A percentile compares a stretch with the other conserved stretches of the same genome.
Evolutionary conservation across 257 asterid species (phyloP).

Genomic region (Ajuga chamaepitys): DNA sequence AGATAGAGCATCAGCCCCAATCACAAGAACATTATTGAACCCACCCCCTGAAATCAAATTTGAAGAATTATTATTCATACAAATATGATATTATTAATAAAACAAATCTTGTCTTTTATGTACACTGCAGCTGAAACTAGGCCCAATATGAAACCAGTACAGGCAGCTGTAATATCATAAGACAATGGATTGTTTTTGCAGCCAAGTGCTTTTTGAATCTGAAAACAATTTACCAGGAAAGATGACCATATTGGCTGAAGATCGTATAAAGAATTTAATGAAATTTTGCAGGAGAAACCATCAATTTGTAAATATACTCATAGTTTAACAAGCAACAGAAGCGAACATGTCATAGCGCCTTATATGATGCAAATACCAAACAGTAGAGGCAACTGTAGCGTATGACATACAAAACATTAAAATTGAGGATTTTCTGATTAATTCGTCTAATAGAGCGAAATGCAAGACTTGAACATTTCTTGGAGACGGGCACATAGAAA

Average conservation of each 20-base stretch:
- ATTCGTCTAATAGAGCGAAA: not conserved
- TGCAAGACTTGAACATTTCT: not conserved
- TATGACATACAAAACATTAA: not conserved
- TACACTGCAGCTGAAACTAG: slow-evolving; percentile 71
- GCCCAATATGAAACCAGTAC: slow-evolving; percentile 89
- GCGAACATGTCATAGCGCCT: not conserved
- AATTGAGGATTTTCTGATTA: not conserved
- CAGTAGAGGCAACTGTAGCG: too few relatives aligned
- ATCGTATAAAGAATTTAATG: too few relatives aligned
- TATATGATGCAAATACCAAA: not conserved
- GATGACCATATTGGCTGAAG: too few relatives aligned
- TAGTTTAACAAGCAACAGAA: not conserved
- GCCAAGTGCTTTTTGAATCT: slow-evolving; percentile 89
- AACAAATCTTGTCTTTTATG: not conserved
- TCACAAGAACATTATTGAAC: slow-evolving; percentile 86
- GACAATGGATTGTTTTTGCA: slow-evolving; percentile 87
- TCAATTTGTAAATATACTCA: too few relatives aligned
- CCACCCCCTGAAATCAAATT: slow-evolving; percentile 58
- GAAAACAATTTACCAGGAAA: slow-evolving; percentile 19
- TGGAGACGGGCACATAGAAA: not conserved
- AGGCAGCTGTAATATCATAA: slow-evolving; percentile 93
- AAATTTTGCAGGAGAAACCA: too few relatives aligned
- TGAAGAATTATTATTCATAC: not conserved
- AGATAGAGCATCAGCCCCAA: slow-evolving; percentile 95
- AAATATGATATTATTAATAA: too few relatives aligned